Conservation (phyloP, 2,329 filamentous ascomycete genomes). For the Didymella pomorum region DNA sequence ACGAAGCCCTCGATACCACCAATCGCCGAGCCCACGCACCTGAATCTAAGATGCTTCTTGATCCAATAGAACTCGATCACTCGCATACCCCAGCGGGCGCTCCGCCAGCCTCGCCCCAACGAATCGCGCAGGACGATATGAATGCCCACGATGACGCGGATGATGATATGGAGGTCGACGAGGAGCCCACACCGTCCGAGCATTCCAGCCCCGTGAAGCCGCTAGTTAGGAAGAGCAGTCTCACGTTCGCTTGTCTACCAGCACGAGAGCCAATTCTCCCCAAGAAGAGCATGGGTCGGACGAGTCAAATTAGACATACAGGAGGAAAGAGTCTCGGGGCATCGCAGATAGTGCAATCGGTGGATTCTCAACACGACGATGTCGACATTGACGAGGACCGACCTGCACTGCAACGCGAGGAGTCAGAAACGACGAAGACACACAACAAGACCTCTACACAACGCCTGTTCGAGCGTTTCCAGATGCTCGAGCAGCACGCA, state of each 20-base stretch:
- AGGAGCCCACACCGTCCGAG: conserved; percentile 71
- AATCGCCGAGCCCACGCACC: conserved; percentile 31
- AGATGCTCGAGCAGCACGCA: conserved; percentile 66
- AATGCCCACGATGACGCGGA: conserved; percentile 45
- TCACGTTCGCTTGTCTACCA: conserved; percentile 92
- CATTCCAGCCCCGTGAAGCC: conserved; percentile 78
- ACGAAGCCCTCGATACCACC: conserved; percentile 42
- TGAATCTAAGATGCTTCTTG: conserved; percentile 35
- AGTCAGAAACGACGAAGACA: conserved; percentile 63
- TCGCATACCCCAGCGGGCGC: conserved; percentile 34
- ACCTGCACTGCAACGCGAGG: conserved; percentile 49
- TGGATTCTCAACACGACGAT: conserved; percentile 56
- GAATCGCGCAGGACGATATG: conserved; percentile 36
- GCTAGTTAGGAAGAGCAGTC: conserved; percentile 87
- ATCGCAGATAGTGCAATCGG: conserved; percentile 43
- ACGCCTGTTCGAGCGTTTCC: conserved; percentile 90
- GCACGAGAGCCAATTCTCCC: conserved; percentile 85
- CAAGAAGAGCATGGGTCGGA: conserved; percentile 83
- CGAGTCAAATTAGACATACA: conserved; percentile 77
- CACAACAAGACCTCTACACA: conserved; percentile 95
- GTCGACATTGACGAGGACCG: conserved; percentile 61
- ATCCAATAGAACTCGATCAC: conserved; percentile 20
- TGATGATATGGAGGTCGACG: conserved; percentile 57
- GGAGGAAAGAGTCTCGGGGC: conserved; percentile 72
- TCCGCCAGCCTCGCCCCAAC: conserved; percentile 36